Conservation (phyloP, 2,329 filamentous ascomycete species). For the Nigrospora osmanthi region DNA sequence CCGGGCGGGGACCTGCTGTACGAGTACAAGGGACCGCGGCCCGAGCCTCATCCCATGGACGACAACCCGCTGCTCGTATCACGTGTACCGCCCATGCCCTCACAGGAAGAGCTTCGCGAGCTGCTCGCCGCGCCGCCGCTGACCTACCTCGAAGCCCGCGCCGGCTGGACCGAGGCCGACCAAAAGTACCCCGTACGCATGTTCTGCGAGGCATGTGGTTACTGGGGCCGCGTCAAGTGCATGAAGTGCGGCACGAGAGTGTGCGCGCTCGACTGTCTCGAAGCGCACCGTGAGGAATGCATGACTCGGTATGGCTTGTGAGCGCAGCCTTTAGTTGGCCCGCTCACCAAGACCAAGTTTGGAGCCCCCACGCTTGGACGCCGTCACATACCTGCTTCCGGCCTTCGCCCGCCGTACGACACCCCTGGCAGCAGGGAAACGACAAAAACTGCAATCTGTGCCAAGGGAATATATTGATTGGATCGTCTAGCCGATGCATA, state of each 20-base stretch:
- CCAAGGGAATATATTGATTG: too few relatives aligned
- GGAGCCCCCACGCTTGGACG: too few relatives aligned
- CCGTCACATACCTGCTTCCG: too few relatives aligned
- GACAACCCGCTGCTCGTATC: conserved; percentile 50
- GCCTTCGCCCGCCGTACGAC: too few relatives aligned
- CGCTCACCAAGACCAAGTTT: too few relatives aligned
- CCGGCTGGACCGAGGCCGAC: conserved; percentile 31
- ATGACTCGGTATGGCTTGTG: conserved; percentile 51
- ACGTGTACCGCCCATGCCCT: conserved; percentile 48
- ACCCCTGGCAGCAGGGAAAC: too few relatives aligned
- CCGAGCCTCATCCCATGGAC: conserved; percentile 38
- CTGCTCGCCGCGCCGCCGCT: conserved; percentile 58
- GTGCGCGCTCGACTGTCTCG: conserved; percentile 70
- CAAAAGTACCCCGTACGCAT: conserved; percentile 45
- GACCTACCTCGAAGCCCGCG: conserved; percentile 58
- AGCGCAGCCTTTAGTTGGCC: too few relatives aligned
- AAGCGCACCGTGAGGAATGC: conserved; percentile 64
- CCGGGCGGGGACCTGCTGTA: conserved; percentile 1
- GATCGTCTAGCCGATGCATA: too few relatives aligned
- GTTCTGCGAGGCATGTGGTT: conserved; percentile 76
- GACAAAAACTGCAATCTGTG: too few relatives aligned
- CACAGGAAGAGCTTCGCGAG: conserved; percentile 53
- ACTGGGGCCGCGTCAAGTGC: conserved; percentile 72
- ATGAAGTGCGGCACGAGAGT: conserved; percentile 70
- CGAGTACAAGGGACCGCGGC: conserved; percentile 14